Evolutionary conservation across 106 monocot genomes (phyloP), one percentile per base, ranked within the genome.

Genomic region (Cymbidium sinense): DNA sequence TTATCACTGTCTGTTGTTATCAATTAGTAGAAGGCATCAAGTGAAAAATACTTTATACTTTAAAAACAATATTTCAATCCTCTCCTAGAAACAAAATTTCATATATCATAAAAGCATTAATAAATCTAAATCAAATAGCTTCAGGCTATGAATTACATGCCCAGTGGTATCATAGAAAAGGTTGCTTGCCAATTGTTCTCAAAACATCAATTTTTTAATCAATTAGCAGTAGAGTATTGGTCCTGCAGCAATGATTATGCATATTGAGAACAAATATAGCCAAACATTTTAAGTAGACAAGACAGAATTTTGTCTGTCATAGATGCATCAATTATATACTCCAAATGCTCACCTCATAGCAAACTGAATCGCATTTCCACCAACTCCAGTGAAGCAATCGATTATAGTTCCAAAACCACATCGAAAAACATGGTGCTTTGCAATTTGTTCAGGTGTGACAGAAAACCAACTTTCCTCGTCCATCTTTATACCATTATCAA

Each of bases 391-490:
- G 74, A 99, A 99, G 82, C 92, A 90, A 75, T 99, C 99, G 58
- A 99, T 83, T 19, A 95, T 70, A 36, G 54, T 80, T 34, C 92
- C 95, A 36, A 73, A 50, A 51, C 83, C 85, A 70, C 90, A 90
- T 78, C 95, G 92, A 74, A 83, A 81, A 74, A 92, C 99, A 81
- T 99, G 99, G 80, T 99, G 99, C 52, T 76, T 92, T 77, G 99
- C 99, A 70, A 99, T 89, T 37, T 67, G 30, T 65, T 99, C 99
- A 36, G 99, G 99, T 43, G 99, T 99, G 43, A 99, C 95, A 77
- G 99, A 99, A 87, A 95, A 99, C 99, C 99, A 99, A 34, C 99
- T 95, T 87, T 99, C 99, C 82, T 92, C 92, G 82, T 99, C 99
- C 90, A 95, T 89, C 84, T 92, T 90, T 86, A 99, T 88, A 62